A percentile compares a stretch with the other conserved stretches of the same genome.
Conservation (phyloP, 768 basidiomycete species). For the Tephrocybe sp. region DNA sequence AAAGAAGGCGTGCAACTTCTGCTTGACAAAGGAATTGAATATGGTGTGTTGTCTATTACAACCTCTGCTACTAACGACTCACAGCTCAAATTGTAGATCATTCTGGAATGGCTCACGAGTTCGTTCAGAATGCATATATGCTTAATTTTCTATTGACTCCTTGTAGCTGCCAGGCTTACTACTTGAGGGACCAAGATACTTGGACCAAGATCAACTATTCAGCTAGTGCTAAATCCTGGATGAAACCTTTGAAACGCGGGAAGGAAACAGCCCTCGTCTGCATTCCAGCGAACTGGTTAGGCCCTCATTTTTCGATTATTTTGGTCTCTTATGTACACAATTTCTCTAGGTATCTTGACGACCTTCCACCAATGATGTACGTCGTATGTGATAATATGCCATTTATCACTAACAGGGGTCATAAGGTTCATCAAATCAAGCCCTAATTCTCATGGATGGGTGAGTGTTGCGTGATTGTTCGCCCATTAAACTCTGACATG, state of each 20-base stretch:
- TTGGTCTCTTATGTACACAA: neutral
- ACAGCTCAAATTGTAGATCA: neutral
- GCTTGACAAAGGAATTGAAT: conserved; percentile 72
- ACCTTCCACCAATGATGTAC: conserved; percentile 74
- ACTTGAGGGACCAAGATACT: conserved; percentile 62
- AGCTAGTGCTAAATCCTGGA: conserved; percentile 62
- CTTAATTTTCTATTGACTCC: conserved; percentile 6
- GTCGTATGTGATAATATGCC: conserved; percentile 8
- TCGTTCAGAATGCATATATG: conserved; percentile 12
- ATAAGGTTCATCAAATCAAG: conserved; percentile 68
- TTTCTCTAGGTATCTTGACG: conserved; percentile 59
- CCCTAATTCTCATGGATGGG: conserved; percentile 74
- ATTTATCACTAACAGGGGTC: neutral
- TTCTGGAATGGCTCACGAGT: conserved; percentile 19
- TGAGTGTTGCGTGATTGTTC: conserved; percentile 20
- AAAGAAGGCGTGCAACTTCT: conserved; percentile 64
- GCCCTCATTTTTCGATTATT: neutral
- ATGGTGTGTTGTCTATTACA: conserved; percentile 41
- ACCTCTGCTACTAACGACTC: neutral
- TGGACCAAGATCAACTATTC: conserved; percentile 76
- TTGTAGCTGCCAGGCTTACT: conserved; percentile 59
- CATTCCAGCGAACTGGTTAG: conserved; percentile 71
- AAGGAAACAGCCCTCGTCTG: conserved; percentile 58
- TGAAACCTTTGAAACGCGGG: conserved; percentile 68
- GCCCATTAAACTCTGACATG: neutral